Conservation (phyloP, 805 yeast species). For the Metschnikowia gelsemii region DNA sequence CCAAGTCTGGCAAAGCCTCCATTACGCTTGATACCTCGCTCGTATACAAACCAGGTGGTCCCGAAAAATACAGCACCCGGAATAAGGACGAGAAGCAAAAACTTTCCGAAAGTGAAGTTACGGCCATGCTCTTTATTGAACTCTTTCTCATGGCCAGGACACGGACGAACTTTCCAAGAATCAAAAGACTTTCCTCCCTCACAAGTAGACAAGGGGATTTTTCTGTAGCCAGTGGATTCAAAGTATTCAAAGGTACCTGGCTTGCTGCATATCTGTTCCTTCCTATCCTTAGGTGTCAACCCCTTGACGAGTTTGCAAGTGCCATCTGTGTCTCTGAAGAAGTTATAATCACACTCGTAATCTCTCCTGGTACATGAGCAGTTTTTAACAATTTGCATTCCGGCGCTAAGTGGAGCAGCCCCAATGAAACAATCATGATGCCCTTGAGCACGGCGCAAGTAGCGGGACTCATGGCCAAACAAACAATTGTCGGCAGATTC, state of each 20-base stretch:
- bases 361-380: constrained; percentile 87
- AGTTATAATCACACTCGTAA: constrained; percentile 93
- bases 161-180: constrained; percentile 60
- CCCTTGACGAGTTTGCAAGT: constrained; percentile 86
- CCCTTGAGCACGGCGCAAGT: constrained; percentile 43
- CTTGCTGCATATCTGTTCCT: constrained; percentile 55
- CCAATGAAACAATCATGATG: constrained; percentile 69
- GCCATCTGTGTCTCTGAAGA: constrained; percentile 65
- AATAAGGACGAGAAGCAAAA: constrained; percentile 49
- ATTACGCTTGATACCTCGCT: constrained; percentile 74
- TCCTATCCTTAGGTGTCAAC: constrained; percentile 60
- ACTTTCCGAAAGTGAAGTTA: constrained; percentile 53
- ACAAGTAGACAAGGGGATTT: constrained; percentile 82
- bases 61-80: constrained; percentile 56
- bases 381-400: constrained; percentile 55
- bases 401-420: constrained; percentile 55
- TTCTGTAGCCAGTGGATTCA: constrained; percentile 91
- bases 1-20: constrained; percentile 80
- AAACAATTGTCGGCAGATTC: constrained; percentile 37
- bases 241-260: constrained; percentile 65
- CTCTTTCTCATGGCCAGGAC: constrained; percentile 83
- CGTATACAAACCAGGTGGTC: constrained; percentile 70
- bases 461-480: constrained; percentile 44
- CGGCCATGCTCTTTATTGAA: constrained; percentile 53
- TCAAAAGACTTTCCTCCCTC: constrained; percentile 75